These are phyloP conservation scores for Aspergillus brunneoviolaceus DNA, from an alignment of 2,329 filamentous ascomycete species.

Conservation along the genomic window DNA sequence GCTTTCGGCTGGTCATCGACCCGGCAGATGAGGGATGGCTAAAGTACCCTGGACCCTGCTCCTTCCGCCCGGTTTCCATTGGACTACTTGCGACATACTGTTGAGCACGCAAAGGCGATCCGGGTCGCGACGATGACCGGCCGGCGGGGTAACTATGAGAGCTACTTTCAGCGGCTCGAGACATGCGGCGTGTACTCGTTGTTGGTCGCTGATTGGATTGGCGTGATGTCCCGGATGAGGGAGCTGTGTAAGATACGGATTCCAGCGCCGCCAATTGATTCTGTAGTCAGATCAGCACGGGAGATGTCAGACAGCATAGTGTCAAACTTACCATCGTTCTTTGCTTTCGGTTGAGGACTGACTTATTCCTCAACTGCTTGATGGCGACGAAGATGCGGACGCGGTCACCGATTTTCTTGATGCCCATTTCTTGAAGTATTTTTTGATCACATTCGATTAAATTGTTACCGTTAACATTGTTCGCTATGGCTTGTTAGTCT, in stretches of 20 bases:
- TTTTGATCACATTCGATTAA: constrained; percentile 95
- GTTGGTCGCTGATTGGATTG: constrained; percentile 55
- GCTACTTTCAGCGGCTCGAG: constrained; percentile 41
- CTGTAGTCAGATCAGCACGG: constrained; percentile 46
- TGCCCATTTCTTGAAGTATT: constrained; percentile 94
- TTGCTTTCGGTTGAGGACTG: constrained; percentile 75
- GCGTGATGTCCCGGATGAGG: constrained; percentile 64
- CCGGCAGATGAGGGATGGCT: constrained; percentile 55
- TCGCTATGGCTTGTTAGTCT: constrained; percentile 50
- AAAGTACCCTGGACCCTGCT: constrained; percentile 54
- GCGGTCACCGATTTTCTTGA: constrained; percentile 95
- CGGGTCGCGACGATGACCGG: constrained; percentile 66
- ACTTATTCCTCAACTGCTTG: constrained; percentile 76
- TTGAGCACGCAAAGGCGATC: constrained; percentile 65
- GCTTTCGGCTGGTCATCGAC: constrained; percentile 55
- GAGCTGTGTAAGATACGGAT: constrained; percentile 56
- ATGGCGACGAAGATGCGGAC: constrained; percentile 86
- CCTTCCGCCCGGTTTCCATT: constrained; percentile 53
- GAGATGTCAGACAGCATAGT: not conserved
- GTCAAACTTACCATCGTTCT: constrained; percentile 70
- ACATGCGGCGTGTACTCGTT: constrained; percentile 63
- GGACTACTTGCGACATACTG: constrained; percentile 63
- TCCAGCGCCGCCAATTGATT: constrained; percentile 83
- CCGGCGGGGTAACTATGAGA: constrained; percentile 45
- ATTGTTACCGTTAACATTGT: constrained; percentile 97